These are phyloP conservation scores for Blastomyces parvus DNA, from an alignment of 2,329 filamentous ascomycete species.

Conservation along the genomic window DNA sequence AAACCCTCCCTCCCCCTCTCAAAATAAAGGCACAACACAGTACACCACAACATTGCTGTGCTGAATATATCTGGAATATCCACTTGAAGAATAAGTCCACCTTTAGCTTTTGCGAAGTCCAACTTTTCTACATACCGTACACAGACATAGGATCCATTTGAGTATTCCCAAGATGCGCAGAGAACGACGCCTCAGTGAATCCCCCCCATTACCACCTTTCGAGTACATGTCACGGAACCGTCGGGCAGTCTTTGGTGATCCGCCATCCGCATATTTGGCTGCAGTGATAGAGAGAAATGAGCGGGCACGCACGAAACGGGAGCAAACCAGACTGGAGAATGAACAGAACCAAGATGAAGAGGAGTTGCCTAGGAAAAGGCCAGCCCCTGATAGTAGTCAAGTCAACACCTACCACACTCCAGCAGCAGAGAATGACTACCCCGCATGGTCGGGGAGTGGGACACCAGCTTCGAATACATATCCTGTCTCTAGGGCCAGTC, in stretches of 20 bases:
- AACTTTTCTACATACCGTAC: not conserved
- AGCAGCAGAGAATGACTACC: not conserved
- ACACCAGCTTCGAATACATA: not conserved
- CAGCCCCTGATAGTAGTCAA: not conserved
- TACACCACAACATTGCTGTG: not conserved
- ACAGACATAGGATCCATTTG: not conserved
- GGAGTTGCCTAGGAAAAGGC: conserved; percentile 4
- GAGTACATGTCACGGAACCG: conserved; percentile 7
- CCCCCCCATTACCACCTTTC: conserved; percentile 1
- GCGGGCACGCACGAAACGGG: not conserved
- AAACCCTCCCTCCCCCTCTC: too few relatives aligned
- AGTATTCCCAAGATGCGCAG: not conserved
- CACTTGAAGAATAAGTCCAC: not conserved
- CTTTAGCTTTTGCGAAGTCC: too few relatives aligned
- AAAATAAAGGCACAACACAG: not conserved
- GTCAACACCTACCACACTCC: not conserved
- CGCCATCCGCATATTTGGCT: conserved; percentile 4
- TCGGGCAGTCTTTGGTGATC: conserved; percentile 3
- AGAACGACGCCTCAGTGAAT: not conserved
- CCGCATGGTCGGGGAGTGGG: not conserved
- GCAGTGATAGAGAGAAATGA: conserved; percentile 3
- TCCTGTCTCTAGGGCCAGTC: not conserved
- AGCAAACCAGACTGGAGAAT: not conserved
- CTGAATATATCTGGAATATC: not conserved
- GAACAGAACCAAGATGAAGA: not conserved